These are phyloP conservation scores for Phytophthora constricta DNA, from an alignment of 352 stramenopile species.

Conservation along the genomic window DNA sequence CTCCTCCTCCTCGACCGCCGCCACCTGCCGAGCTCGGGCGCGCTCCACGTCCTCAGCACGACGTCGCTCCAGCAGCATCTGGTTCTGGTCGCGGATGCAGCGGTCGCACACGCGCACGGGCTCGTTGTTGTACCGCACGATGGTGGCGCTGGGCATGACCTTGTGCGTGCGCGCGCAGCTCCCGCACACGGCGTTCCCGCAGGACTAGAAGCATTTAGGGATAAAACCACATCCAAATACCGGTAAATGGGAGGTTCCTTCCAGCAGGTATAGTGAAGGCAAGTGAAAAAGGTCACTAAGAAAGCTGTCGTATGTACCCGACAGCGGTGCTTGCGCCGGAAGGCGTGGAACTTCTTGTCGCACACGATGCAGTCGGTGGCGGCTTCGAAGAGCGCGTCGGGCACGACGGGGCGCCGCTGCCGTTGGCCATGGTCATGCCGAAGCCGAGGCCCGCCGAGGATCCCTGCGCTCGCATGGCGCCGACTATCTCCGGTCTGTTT, in stretches of 20 bases:
- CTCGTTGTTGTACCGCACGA: slow-evolving; percentile 81
- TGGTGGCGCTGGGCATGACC: slow-evolving; percentile 66
- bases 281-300: neutral
- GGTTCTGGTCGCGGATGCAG: slow-evolving; percentile 79
- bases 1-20: slow-evolving; percentile 71
- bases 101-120: slow-evolving; percentile 82
- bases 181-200: slow-evolving; percentile 80
- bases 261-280: neutral
- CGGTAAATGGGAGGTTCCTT: no score
- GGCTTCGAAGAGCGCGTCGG: slow-evolving; percentile 62
- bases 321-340: slow-evolving; percentile 85
- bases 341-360: slow-evolving; percentile 88
- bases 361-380: slow-evolving; percentile 76
- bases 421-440: slow-evolving; percentile 27
- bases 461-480: slow-evolving; percentile 28
- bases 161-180: slow-evolving; percentile 81
- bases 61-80: slow-evolving; percentile 73
- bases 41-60: slow-evolving; percentile 76
- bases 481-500: slow-evolving; percentile 5
- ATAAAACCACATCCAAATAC: no score
- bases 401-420: slow-evolving; percentile 30
- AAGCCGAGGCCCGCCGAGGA: slow-evolving; percentile 30
- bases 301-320: slow-evolving; percentile 41
- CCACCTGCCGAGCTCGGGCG: slow-evolving; percentile 72
- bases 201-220: slow-evolving; percentile 51